Percentiles rank a stretch among this genome's conserved stretches.
Conservation (phyloP, 2,329 filamentous ascomycete genomes). For the Penicillium sp. region DNA sequence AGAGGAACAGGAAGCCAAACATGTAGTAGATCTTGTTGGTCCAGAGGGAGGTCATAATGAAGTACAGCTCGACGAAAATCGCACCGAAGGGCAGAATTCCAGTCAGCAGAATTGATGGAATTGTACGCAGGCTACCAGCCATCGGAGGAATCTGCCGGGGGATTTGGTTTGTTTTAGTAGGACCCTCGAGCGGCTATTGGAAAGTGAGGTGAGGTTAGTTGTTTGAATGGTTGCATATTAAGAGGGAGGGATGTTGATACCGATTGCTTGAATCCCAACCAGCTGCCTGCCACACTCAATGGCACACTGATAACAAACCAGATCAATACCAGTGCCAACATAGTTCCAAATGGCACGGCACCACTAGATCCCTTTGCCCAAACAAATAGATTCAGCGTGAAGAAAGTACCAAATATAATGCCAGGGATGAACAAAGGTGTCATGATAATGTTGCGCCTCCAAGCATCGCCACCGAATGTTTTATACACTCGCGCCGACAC, state of each 20-base stretch:
- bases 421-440: slow-evolving; percentile 84
- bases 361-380: slow-evolving; percentile 92
- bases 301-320: slow-evolving; percentile 98
- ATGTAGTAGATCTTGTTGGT: slow-evolving; percentile 99
- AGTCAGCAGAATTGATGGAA: slow-evolving; percentile 88
- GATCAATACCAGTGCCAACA: slow-evolving; percentile 88
- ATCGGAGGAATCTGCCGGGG: slow-evolving; percentile 90
- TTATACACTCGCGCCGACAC: slow-evolving; percentile 90
- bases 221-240: not conserved
- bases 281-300: slow-evolving; percentile 83
- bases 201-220: slow-evolving; percentile 13
- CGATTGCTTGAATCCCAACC: slow-evolving; percentile 80
- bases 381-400: slow-evolving; percentile 92
- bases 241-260: slow-evolving; percentile 27
- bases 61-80: slow-evolving; percentile 98
- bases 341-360: slow-evolving; percentile 93
- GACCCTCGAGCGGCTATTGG: slow-evolving; percentile 64
- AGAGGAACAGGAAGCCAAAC: slow-evolving; percentile 98
- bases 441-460: slow-evolving; percentile 89
- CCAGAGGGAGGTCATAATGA: slow-evolving; percentile 99
- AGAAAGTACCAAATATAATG: slow-evolving; percentile 83
- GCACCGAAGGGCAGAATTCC: slow-evolving; percentile 92
- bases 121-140: slow-evolving; percentile 76
- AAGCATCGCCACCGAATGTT: slow-evolving; percentile 83
- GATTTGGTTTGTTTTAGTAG: slow-evolving; percentile 95